Percentiles rank a stretch among this genome's conserved stretches.
Evolutionary conservation across 1,139 yeast species (phyloP).

Genomic region (Scheffersomyces parashehatae): DNA sequence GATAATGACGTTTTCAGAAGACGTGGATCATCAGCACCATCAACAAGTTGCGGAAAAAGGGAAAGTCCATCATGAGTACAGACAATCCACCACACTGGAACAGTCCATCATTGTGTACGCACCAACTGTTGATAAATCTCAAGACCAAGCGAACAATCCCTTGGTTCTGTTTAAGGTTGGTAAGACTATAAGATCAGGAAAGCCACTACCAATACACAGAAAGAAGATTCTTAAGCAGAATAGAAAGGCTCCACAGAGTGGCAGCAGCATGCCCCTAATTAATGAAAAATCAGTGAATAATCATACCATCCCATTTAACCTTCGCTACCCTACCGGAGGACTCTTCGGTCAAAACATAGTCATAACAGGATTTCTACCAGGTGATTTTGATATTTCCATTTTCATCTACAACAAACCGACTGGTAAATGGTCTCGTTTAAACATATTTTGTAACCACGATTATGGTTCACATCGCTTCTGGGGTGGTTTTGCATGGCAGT

Average conservation of each 20-base stretch:
- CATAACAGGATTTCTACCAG: constrained; percentile 56
- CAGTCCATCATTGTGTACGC: constrained; percentile 43
- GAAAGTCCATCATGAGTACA: constrained; percentile 2
- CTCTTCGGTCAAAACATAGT: constrained; percentile 65
- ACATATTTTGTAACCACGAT: constrained; percentile 56
- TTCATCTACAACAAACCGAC: constrained; percentile 63
- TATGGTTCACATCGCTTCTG: constrained; percentile 60
- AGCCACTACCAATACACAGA: constrained; percentile 27
- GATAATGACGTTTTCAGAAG: constrained; percentile 34
- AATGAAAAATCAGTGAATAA: constrained; percentile 6
- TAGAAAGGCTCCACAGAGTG: not conserved
- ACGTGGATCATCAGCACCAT: constrained; percentile 18
- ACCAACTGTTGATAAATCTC: constrained; percentile 22
- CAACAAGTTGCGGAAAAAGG: constrained; percentile 5
- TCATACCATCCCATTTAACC: constrained; percentile 36
- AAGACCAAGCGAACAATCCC: constrained; percentile 27
- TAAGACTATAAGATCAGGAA: constrained; percentile 34
- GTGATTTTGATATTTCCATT: constrained; percentile 55
- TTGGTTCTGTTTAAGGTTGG: constrained; percentile 39
- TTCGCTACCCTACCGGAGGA: constrained; percentile 60
- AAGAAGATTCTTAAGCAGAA: constrained; percentile 9
- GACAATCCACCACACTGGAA: constrained; percentile 10
- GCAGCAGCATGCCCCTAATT: not conserved
- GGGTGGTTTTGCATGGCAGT: constrained; percentile 72
- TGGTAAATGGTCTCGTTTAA: constrained; percentile 65